These are phyloP conservation scores for Heterobasidion irregulare DNA, from an alignment of 1,284 basidiomycete genomes.

Conservation along the genomic window DNA sequence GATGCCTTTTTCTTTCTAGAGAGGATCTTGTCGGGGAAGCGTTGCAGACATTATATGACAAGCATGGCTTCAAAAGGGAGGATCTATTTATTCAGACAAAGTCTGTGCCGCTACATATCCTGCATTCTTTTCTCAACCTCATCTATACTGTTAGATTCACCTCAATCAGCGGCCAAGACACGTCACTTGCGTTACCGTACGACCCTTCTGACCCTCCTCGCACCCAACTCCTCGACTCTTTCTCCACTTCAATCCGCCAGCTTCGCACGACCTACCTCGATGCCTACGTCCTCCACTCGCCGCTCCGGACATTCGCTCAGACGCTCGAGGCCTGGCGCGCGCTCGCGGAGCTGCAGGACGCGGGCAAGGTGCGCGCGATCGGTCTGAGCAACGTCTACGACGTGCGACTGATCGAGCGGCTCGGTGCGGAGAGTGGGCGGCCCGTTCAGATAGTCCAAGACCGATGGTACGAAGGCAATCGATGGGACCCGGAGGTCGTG, in stretches of 20 bases:
- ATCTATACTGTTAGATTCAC: constrained; percentile 46
- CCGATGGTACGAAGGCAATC: constrained; percentile 74
- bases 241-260: constrained; percentile 55
- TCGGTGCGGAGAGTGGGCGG: constrained; percentile 38
- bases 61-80: constrained; percentile 27
- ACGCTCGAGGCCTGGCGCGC: constrained; percentile 63
- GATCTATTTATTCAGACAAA: constrained; percentile 56
- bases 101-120: constrained; percentile 24
- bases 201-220: constrained; percentile 42
- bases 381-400: constrained; percentile 78
- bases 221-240: constrained; percentile 58
- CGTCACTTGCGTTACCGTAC: constrained; percentile 63
- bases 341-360: constrained; percentile 51
- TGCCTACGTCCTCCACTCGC: constrained; percentile 71
- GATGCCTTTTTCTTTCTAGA: constrained; percentile 24
- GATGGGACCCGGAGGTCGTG: constrained; percentile 60
- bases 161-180: constrained; percentile 63
- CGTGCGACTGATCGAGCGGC: constrained; percentile 38
- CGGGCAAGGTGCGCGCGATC: constrained; percentile 53
- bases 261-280: constrained; percentile 66
- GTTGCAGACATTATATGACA: constrained; percentile 30
- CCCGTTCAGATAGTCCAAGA: constrained; percentile 72
- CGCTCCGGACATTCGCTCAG: constrained; percentile 45
- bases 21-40: constrained; percentile 76
- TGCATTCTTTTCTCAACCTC: background rate